A percentile compares a stretch with the other conserved stretches of the same genome.
These are phyloP conservation scores for Kwoniella mangroviensis DNA, from an alignment of 768 basidiomycete species.

Conservation along the genomic window DNA sequence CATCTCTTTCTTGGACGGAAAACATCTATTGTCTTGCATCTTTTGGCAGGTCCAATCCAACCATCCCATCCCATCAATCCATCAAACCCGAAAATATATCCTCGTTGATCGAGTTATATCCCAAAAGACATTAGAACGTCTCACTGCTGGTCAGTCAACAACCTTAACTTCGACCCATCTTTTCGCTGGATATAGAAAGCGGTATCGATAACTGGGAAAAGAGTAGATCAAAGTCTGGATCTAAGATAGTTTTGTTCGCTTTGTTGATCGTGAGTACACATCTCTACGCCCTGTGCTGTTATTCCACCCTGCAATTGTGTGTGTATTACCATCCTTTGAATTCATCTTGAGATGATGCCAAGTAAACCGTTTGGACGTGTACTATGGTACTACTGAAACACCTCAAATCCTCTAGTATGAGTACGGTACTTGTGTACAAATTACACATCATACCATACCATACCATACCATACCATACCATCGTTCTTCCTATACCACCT, in stretches of 20 bases:
- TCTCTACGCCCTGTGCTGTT: neutral
- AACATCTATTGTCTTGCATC: neutral
- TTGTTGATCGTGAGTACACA: constrained; percentile 10
- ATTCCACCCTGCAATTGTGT: constrained; percentile 2
- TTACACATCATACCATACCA: neutral
- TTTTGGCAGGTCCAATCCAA: constrained; percentile 8
- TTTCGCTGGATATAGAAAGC: no score
- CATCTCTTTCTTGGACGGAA: neutral
- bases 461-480: neutral
- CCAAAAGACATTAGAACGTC: neutral
- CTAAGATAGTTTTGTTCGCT: neutral
- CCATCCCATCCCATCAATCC: no score
- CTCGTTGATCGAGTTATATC: constrained; percentile 11
- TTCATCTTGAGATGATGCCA: neutral
- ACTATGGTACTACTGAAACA: neutral
- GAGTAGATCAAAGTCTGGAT: neutral
- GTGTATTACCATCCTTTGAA: constrained; percentile 2
- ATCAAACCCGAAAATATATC: neutral
- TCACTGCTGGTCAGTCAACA: constrained; percentile 22
- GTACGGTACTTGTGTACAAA: neutral
- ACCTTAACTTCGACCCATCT: neutral
- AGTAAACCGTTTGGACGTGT: neutral
- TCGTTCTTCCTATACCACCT: neutral
- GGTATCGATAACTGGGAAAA: no score
- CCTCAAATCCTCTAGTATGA: neutral